These are phyloP conservation scores for Heimioporus sp. DNA, from an alignment of 768 basidiomycete genomes.

Conservation along the genomic window DNA sequence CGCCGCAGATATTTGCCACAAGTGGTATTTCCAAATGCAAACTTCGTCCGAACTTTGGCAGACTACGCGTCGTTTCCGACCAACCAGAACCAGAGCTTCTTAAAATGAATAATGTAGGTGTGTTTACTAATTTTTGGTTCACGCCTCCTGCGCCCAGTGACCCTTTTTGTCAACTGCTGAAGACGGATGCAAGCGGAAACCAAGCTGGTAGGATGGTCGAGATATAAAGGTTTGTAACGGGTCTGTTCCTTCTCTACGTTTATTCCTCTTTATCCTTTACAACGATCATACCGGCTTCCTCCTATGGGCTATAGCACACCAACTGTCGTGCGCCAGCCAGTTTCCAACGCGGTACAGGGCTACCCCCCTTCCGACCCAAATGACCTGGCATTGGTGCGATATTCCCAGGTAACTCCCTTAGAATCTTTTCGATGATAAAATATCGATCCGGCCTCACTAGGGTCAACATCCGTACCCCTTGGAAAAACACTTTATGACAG, in stretches of 20 bases:
- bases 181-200: too few relatives aligned
- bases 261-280: neutral
- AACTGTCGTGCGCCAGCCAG: neutral
- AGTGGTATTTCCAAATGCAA: too few relatives aligned
- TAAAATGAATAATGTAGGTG: neutral
- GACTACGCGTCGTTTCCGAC: neutral
- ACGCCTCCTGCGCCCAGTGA: neutral
- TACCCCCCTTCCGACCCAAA: neutral
- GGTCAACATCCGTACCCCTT: neutral
- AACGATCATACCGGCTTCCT: neutral
- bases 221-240: constrained; percentile 1
- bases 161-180: too few relatives aligned
- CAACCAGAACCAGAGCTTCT: neutral
- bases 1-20: too few relatives aligned
- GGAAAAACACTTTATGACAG: too few relatives aligned
- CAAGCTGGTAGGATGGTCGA: neutral
- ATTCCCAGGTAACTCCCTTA: neutral
- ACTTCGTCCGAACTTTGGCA: too few relatives aligned
- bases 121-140: neutral
- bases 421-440: neutral
- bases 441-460: too few relatives aligned
- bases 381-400: neutral
- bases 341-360: neutral
- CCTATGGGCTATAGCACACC: neutral
- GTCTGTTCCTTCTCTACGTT: neutral